A percentile compares a stretch with the other conserved stretches of the same genome.
Evolutionary conservation across 257 asterid species (phyloP).

Genomic region (Lycium barbarum): DNA sequence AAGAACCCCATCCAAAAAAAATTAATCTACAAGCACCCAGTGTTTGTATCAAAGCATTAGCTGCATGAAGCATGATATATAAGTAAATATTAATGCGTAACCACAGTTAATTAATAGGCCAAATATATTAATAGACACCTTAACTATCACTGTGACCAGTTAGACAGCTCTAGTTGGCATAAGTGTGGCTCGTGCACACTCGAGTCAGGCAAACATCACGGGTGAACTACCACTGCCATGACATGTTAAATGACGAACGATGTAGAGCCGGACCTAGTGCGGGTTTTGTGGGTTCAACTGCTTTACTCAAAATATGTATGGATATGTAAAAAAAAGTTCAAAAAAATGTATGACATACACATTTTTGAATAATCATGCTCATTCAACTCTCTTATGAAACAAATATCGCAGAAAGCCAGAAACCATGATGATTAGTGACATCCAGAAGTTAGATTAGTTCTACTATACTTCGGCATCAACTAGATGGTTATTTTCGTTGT

Average conservation of each 20-base stretch:
- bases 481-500: too few species aligned
- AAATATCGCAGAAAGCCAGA: neutral
- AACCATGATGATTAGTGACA: neutral
- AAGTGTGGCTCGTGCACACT: neutral
- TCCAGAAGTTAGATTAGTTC: neutral
- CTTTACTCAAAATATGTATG: neutral
- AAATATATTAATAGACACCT: neutral
- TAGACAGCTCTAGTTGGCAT: neutral
- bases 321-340: neutral
- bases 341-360: neutral
- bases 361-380: neutral
- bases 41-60: neutral
- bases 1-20: too few species aligned
- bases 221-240: neutral
- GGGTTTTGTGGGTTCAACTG: neutral
- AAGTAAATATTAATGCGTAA: neutral
- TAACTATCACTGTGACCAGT: neutral
- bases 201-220: neutral
- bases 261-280: neutral
- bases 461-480: too few species aligned
- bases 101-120: neutral
- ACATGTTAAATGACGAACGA: neutral
- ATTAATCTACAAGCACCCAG: neutral
- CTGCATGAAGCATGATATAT: neutral
- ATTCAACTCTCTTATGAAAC: constrained; percentile 2